Evolutionary conservation across 345 rosid species (phyloP).

Genomic region (Clarkia xantiana): DNA sequence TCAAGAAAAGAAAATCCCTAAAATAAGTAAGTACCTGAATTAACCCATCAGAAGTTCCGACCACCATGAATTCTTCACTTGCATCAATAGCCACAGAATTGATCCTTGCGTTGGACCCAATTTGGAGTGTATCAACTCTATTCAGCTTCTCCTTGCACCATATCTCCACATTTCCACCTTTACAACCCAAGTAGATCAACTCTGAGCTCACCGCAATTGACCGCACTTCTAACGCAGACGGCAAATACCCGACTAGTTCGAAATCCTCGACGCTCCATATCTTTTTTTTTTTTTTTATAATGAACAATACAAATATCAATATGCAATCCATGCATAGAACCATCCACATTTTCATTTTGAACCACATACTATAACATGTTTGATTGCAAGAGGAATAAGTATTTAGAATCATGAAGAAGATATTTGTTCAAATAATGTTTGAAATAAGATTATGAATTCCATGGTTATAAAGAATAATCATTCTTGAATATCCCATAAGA

Average conservation of each 20-base stretch:
- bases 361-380: background rate
- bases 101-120: constrained; percentile 25
- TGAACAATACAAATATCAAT: background rate
- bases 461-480: no score
- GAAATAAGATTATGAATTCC: no score
- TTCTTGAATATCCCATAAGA: no score
- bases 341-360: background rate
- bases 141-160: constrained; percentile 48
- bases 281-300: constrained; percentile 20
- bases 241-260: constrained; percentile 28
- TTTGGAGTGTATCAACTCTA: constrained; percentile 32
- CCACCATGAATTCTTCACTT: constrained; percentile 35
- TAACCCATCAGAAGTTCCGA: constrained; percentile 51
- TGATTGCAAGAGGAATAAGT: no score
- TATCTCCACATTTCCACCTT: constrained; percentile 41
- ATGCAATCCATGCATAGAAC: no score
- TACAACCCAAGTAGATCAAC: constrained; percentile 48
- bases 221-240: constrained; percentile 30
- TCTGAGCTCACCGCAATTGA: constrained; percentile 40
- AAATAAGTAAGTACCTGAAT: constrained; percentile 43
- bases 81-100: constrained; percentile 36
- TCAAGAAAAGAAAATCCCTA: background rate
- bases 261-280: constrained; percentile 40
- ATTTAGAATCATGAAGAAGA: no score
- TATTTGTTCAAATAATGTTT: no score